These are phyloP conservation scores for Hydnomerulius pinastri DNA, from an alignment of 768 basidiomycete species.

Conservation along the genomic window DNA sequence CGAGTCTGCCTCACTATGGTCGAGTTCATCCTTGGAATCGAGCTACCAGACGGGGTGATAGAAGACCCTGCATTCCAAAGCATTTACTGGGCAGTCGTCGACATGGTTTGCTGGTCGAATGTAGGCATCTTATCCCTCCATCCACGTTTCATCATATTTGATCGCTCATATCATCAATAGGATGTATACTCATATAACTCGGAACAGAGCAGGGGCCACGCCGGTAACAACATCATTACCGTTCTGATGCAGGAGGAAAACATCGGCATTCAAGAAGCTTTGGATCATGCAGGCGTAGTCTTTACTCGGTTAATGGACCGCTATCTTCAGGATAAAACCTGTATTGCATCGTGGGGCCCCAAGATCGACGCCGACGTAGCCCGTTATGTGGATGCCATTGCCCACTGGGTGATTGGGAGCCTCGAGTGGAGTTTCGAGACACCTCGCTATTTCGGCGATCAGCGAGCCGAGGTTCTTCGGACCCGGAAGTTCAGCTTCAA, in stretches of 20 bases:
- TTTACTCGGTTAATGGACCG: constrained; percentile 52
- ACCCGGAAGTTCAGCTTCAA: background rate
- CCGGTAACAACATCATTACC: constrained; percentile 68
- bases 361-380: constrained; percentile 52
- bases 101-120: constrained; percentile 73
- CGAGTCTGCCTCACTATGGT: constrained; percentile 63
- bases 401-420: constrained; percentile 65
- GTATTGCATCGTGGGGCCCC: constrained; percentile 52
- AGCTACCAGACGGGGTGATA: constrained; percentile 64
- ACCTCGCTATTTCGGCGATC: constrained; percentile 62
- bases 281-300: constrained; percentile 54
- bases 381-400: constrained; percentile 54
- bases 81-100: constrained; percentile 60
- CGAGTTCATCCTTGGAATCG: constrained; percentile 61
- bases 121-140: constrained; percentile 37
- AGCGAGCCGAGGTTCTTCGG: background rate
- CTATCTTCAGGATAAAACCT: constrained; percentile 46
- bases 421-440: constrained; percentile 73
- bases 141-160: too few relatives aligned
- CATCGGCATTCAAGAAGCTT: constrained; percentile 58
- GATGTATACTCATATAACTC: constrained; percentile 74
- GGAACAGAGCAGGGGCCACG: constrained; percentile 67
- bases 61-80: constrained; percentile 53
- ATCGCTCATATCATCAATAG: constrained; percentile 34
- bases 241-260: constrained; percentile 60